Evolutionary conservation across 2,329 filamentous ascomycete species (phyloP).

Genomic region (Pseudocercospora cruenta): DNA sequence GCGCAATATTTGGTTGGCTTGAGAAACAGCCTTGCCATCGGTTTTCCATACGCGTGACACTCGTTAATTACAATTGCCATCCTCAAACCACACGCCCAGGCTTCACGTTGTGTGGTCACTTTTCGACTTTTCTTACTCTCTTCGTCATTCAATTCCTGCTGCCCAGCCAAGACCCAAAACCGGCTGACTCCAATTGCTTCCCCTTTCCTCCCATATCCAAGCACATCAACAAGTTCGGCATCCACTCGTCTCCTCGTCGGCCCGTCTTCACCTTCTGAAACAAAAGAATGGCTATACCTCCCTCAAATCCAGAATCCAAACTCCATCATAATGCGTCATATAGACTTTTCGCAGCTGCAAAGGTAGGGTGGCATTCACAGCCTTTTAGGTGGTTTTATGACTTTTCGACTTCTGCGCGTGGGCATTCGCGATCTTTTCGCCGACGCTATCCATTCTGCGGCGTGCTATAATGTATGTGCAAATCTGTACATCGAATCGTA

Average conservation of each 20-base stretch:
- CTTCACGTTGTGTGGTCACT: neutral
- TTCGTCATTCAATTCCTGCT: neutral
- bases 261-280: neutral
- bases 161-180: neutral
- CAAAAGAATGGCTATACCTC: neutral
- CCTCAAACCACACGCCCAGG: neutral
- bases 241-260: neutral
- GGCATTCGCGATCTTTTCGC: neutral
- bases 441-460: conserved; percentile 1
- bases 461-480: conserved; percentile 5
- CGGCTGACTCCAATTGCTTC: neutral
- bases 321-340: conserved; percentile 7
- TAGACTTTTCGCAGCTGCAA: conserved; percentile 9
- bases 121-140: neutral
- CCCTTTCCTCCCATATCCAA: neutral
- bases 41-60: conserved; percentile 1
- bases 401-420: neutral
- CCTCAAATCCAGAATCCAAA: neutral
- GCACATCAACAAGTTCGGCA: neutral
- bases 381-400: conserved; percentile 1
- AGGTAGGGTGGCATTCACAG: neutral
- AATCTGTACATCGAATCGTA: conserved; percentile 10
- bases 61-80: neutral
- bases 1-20: conserved; percentile 2
- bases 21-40: conserved; percentile 2